These are phyloP conservation scores for Cladosporium sp. DNA, from an alignment of 2,329 filamentous ascomycete genomes.

Conservation along the genomic window DNA sequence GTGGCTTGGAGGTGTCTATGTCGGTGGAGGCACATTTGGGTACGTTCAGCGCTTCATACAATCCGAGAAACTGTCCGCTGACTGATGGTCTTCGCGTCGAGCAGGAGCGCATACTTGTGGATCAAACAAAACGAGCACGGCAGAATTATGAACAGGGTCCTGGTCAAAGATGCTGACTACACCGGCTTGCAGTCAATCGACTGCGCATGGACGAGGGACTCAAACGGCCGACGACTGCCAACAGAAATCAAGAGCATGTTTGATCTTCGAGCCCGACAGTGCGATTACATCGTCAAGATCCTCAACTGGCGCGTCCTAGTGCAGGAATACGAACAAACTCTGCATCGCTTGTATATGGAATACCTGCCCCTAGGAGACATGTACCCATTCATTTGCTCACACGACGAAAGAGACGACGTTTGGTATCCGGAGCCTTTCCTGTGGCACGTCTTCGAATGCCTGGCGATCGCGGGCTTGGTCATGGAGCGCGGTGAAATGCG, in stretches of 20 bases:
- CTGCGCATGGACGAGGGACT: background rate
- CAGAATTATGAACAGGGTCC: background rate
- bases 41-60: too few relatives aligned
- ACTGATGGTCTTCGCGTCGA: too few relatives aligned
- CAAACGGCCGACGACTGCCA: background rate
- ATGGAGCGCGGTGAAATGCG: conserved; percentile 13
- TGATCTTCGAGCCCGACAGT: background rate
- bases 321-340: background rate
- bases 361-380: background rate
- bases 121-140: background rate
- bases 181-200: background rate
- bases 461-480: conserved; percentile 14
- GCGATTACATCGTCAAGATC: background rate
- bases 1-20: too few relatives aligned
- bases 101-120: background rate
- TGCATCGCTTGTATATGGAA: background rate
- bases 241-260: background rate
- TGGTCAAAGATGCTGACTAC: background rate
- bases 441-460: conserved; percentile 14
- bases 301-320: background rate
- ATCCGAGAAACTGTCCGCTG: too few relatives aligned
- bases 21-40: too few relatives aligned
- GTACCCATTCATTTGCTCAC: too few relatives aligned
- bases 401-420: background rate
- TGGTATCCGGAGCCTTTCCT: conserved; percentile 14